Evolutionary conservation across 2,329 filamentous ascomycete genomes (phyloP).

Genomic region (Fusarium stilboides): DNA sequence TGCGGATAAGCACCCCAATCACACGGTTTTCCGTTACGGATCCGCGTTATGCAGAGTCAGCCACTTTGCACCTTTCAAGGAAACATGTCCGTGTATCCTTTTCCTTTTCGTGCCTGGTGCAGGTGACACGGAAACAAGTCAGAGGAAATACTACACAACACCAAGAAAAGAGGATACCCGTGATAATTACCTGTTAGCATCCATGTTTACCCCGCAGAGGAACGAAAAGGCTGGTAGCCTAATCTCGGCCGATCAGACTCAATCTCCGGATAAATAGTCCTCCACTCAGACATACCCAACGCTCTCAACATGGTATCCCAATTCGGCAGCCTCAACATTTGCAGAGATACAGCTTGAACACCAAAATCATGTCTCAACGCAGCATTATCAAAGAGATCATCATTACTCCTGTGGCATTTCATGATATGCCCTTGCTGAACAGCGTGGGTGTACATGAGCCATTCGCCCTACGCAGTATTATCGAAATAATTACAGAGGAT

Average conservation of each 20-base stretch:
- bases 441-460: conserved; percentile 62
- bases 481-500: conserved; percentile 56
- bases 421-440: conserved; percentile 62
- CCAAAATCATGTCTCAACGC: conserved; percentile 47
- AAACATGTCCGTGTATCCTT: conserved; percentile 27
- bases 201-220: conserved; percentile 24
- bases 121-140: conserved; percentile 30
- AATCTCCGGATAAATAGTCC: conserved; percentile 35
- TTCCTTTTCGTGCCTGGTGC: conserved; percentile 14
- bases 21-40: conserved; percentile 26
- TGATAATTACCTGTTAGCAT: conserved; percentile 4
- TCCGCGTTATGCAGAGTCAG: conserved; percentile 12
- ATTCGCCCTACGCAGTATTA: conserved; percentile 59
- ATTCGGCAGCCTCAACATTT: conserved; percentile 1
- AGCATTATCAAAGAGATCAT: conserved; percentile 56
- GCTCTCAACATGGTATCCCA: background rate
- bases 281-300: conserved; percentile 32
- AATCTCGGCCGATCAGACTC: background rate
- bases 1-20: conserved; percentile 37
- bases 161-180: background rate
- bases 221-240: background rate
- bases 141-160: conserved; percentile 6
- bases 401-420: conserved; percentile 62
- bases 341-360: background rate
- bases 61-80: conserved; percentile 5